Percentiles rank a stretch among this genome's conserved stretches.
These are phyloP conservation scores for Hebeloma cylindrosporum DNA, from an alignment of 768 basidiomycete genomes.

Conservation along the genomic window DNA sequence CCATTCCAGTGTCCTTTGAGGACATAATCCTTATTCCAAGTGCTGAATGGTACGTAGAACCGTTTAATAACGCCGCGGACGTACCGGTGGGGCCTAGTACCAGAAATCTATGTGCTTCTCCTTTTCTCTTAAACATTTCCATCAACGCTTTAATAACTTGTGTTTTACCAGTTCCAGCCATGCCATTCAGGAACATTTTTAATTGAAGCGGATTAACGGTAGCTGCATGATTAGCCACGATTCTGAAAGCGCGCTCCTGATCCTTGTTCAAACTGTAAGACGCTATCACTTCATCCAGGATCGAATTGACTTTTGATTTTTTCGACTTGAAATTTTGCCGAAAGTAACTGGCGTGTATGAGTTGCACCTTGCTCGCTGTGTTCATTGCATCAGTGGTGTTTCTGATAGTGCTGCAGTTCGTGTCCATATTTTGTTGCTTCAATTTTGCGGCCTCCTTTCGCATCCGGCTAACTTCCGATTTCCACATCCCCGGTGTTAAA, in stretches of 20 bases:
- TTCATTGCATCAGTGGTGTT: not conserved
- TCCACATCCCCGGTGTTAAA: too few relatives aligned
- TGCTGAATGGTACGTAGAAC: constrained; percentile 25
- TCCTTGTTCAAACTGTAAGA: constrained; percentile 26
- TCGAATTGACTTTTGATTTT: not conserved
- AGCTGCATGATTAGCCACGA: constrained; percentile 29
- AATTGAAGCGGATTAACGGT: constrained; percentile 17
- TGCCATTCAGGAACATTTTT: constrained; percentile 34
- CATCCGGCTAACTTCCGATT: too few relatives aligned
- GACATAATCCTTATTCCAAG: constrained; percentile 4
- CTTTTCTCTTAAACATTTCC: constrained; percentile 19
- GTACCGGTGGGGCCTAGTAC: constrained; percentile 26
- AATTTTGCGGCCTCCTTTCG: not conserved
- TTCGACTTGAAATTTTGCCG: not conserved
- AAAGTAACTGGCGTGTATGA: not conserved
- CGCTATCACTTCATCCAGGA: constrained; percentile 5
- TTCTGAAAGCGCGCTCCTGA: constrained; percentile 31
- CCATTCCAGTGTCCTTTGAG: not conserved
- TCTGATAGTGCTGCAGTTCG: not conserved
- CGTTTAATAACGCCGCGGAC: constrained; percentile 24
- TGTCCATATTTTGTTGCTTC: not conserved
- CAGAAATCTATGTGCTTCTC: constrained; percentile 16
- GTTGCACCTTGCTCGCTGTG: not conserved
- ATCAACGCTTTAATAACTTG: constrained; percentile 30
- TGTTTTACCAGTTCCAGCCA: constrained; percentile 36